Percentiles rank a stretch among this genome's conserved stretches.
Conservation (phyloP, 1,284 basidiomycete species). For the Cryptococcus sp. region DNA sequence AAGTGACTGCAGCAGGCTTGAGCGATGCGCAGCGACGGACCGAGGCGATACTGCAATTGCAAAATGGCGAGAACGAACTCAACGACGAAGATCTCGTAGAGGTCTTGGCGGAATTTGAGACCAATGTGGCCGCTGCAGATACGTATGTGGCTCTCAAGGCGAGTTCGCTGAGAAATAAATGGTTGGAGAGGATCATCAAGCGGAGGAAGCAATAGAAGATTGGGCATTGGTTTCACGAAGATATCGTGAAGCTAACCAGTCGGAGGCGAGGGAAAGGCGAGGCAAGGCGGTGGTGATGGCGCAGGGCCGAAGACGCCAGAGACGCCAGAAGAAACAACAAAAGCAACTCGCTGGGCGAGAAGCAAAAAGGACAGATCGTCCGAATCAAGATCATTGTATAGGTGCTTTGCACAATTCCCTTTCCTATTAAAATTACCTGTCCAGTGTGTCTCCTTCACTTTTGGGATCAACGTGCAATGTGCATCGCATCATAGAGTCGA, state of each 20-base stretch:
- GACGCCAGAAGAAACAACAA: too few relatives aligned
- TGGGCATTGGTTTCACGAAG: not conserved
- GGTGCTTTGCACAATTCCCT: too few relatives aligned
- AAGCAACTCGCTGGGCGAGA: too few relatives aligned
- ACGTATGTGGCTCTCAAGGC: slow-evolving; percentile 42
- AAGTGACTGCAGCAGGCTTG: slow-evolving; percentile 21
- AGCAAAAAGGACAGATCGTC: too few relatives aligned
- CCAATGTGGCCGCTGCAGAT: slow-evolving; percentile 37
- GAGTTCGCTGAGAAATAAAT: slow-evolving; percentile 27
- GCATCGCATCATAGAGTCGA: too few relatives aligned
- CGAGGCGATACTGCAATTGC: slow-evolving; percentile 38
- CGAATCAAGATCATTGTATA: too few relatives aligned
- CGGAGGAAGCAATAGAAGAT: slow-evolving; percentile 12
- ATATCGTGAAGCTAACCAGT: not conserved
- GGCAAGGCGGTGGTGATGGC: too few relatives aligned
- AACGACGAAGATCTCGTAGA: slow-evolving; percentile 40
- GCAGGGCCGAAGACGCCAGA: too few relatives aligned
- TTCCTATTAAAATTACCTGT: too few relatives aligned
- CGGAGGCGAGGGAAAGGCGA: too few relatives aligned
- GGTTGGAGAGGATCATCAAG: slow-evolving; percentile 28
- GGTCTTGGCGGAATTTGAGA: slow-evolving; percentile 43
- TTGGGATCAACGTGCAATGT: too few relatives aligned
- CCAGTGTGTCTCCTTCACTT: too few relatives aligned
- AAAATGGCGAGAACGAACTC: slow-evolving; percentile 31
- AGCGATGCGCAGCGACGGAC: slow-evolving; percentile 39